Evolutionary conservation across 2,329 filamentous ascomycete species (phyloP), one percentile per base, ranked within the genome.

Genomic region (Arthrinium puccinioides): DNA sequence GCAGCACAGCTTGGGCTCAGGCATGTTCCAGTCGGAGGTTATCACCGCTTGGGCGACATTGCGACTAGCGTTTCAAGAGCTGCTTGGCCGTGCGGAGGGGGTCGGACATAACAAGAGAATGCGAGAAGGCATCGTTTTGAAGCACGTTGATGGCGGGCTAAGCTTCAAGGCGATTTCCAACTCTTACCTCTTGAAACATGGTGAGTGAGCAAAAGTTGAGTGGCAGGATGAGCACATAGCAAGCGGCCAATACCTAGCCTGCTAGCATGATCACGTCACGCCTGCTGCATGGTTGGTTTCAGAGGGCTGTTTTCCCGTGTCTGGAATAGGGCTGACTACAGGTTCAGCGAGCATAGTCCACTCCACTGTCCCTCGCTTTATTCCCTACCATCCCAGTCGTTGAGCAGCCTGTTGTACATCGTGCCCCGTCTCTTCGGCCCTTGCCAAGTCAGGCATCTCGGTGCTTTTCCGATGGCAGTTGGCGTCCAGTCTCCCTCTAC

Each of bases 21-120:
- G 30, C 61, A 64, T 34, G 62, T 62, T 28, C 56, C 11, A 2
- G 39, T 39, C n/a, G 15, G 15, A 10, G 35, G 42, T 9, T 38
- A 39, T 15, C 21, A 21, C 28, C 27, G 19, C 10, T 35, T 43
- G 10, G 29, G 34, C 9, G 34, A 36, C 11, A 40, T 38, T 19
- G 38, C 21, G 9, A 32, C 21, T 9, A 33, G 14, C 15, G 28
- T 38, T 9, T 1, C 30, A n/a, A 13, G 31, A 31, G 13, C 23
- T 44, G 24, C 39, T 44, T 13, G 9, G 14, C 9, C 32, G 27
- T 3, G 39, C 42, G n/a, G 39, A 39, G 13, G 39, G 42, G 4
- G 18, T 26, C n/a, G 36, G 36, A 4, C 19, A 38, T 7, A 32
- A 41, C 11, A 36, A 34, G 11, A 24, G 31, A 23, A 44, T 36